phyloP scores from a whole-genome alignment of 352 stramenopile species.

The Pythium phragmiticola region DNA sequence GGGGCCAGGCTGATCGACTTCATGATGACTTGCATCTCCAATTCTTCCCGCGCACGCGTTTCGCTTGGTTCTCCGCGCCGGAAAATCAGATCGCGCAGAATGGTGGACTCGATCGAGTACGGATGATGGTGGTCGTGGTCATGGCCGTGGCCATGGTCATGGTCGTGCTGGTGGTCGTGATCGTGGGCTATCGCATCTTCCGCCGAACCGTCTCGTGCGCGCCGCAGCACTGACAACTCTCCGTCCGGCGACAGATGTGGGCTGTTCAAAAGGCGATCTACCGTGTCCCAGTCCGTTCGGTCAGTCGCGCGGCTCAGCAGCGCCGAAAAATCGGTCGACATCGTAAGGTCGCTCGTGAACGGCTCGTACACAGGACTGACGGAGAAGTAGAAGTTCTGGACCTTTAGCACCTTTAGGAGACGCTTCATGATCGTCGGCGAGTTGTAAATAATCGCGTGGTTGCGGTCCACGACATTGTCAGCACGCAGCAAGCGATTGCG shows the following conservation, averaged over 20 bases:
- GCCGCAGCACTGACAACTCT: conserved; percentile 57
- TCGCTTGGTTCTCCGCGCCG: conserved; percentile 53
- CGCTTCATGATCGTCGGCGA: conserved; percentile 69
- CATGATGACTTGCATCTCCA: conserved; percentile 85
- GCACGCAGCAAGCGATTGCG: conserved; percentile 70
- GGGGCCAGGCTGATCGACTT: conserved; percentile 91
- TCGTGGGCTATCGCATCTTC: conserved; percentile 11
- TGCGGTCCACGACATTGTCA: conserved; percentile 90
- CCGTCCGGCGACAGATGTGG: conserved; percentile 42
- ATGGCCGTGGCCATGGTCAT: conserved; percentile 22
- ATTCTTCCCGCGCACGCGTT: conserved; percentile 51
- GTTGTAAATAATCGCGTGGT: conserved; percentile 92
- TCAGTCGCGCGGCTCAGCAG: conserved; percentile 73
- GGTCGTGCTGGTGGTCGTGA: conserved; percentile 26
- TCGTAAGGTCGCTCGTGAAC: conserved; percentile 79
- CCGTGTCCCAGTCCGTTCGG: conserved; percentile 71
- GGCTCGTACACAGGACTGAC: conserved; percentile 81
- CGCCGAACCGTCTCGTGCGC: neutral
- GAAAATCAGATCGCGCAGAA: conserved; percentile 74
- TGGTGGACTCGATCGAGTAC: conserved; percentile 68
- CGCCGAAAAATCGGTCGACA: conserved; percentile 79
- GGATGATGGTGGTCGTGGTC: conserved; percentile 38
- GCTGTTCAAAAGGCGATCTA: conserved; percentile 60
- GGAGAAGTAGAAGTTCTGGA: conserved; percentile 87
- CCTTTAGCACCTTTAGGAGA: conserved; percentile 67